These are phyloP conservation scores for Polytrichum commune DNA, from an alignment of 225 moss, liverwort and hornwort genomes.

Conservation along the genomic window DNA sequence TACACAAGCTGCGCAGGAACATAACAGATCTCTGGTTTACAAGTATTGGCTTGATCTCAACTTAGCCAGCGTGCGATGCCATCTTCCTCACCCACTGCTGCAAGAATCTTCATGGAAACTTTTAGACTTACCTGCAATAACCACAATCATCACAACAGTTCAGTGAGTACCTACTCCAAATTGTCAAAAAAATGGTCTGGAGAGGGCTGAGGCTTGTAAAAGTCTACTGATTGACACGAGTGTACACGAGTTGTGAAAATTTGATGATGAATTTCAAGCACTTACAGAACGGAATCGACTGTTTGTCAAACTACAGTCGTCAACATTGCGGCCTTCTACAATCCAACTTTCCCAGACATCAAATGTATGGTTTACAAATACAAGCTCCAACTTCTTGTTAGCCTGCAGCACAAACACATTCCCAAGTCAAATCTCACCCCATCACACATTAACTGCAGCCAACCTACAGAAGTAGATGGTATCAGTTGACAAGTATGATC, in stretches of 20 bases:
- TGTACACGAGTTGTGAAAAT: no score
- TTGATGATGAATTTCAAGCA: neutral
- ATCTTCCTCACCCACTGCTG: conserved; percentile 95
- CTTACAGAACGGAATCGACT: conserved; percentile 94
- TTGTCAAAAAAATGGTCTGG: no score
- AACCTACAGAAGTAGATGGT: neutral
- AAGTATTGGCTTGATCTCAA: conserved; percentile 14
- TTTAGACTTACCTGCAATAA: conserved; percentile 69
- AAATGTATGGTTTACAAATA: conserved; percentile 95
- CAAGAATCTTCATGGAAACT: conserved; percentile 86
- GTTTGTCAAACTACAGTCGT: conserved; percentile 84
- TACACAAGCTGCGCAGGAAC: neutral
- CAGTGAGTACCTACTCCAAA: no score
- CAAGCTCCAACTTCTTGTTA: conserved; percentile 94
- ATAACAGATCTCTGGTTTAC: neutral
- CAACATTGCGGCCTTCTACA: conserved; percentile 82
- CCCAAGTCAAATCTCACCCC: neutral
- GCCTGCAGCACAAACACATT: conserved; percentile 38
- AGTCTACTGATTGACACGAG: no score
- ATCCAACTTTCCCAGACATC: conserved; percentile 99
- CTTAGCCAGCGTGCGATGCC: conserved; percentile 87
- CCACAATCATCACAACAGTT: neutral
- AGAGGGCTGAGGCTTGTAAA: no score
- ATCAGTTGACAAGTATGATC: no score
- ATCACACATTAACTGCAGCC: neutral